Percentiles rank a stretch among this genome's conserved stretches.
Conservation (phyloP, 495 filamentous ascomycete genomes). For the Annulohypoxylon stygium region DNA sequence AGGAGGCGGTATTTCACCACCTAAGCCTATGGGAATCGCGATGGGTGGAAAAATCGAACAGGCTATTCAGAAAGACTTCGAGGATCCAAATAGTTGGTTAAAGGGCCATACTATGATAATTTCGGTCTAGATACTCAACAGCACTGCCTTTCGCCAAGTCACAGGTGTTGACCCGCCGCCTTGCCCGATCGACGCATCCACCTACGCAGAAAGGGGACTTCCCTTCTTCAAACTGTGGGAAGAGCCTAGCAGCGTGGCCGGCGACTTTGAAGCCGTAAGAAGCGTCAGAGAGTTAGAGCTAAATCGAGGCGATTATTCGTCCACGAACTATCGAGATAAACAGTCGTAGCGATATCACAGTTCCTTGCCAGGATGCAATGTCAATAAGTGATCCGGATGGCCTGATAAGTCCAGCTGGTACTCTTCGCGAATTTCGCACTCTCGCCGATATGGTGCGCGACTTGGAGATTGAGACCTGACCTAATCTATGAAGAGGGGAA, state of each 20-base stretch:
- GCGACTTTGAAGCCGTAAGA: constrained; percentile 37
- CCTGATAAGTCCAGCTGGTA: constrained; percentile 22
- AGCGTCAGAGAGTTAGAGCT: constrained; percentile 46
- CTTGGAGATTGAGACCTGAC: neutral
- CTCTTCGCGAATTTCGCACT: constrained; percentile 32
- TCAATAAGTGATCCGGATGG: constrained; percentile 28
- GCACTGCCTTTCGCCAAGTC: constrained; percentile 48
- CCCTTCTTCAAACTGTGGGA: constrained; percentile 57
- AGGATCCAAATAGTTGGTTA: constrained; percentile 51
- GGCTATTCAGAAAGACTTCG: constrained; percentile 46
- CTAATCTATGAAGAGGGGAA: too few species aligned
- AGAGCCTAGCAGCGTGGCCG: constrained; percentile 38
- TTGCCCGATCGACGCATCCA: constrained; percentile 53
- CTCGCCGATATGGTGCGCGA: constrained; percentile 34
- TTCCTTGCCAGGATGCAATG: neutral
- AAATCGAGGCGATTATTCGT: constrained; percentile 17
- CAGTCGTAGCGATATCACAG: neutral
- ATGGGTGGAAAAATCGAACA: constrained; percentile 56
- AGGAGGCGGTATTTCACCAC: neutral
- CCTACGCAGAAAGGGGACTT: constrained; percentile 50
- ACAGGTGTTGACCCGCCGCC: constrained; percentile 51
- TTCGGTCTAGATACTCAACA: constrained; percentile 61
- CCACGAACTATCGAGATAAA: constrained; percentile 20
- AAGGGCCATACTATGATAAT: constrained; percentile 48
- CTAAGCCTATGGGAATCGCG: constrained; percentile 48